Evolutionary conservation across 2,329 filamentous ascomycete species (phyloP), one percentile per base, ranked within the genome.

Genomic region (Nemania sp.): DNA sequence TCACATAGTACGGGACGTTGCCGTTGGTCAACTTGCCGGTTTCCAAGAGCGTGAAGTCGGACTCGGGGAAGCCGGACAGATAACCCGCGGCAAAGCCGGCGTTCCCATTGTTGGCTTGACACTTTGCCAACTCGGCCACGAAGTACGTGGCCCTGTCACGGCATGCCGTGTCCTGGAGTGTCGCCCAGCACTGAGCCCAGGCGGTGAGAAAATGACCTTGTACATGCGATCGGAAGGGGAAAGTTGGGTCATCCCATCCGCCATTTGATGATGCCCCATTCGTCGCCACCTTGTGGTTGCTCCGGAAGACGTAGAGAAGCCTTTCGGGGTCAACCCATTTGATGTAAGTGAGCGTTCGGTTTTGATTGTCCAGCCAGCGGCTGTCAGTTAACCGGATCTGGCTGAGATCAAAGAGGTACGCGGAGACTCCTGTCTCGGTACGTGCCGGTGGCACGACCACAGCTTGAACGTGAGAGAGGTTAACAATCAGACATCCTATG

Each of bases 221-320:
- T 18, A 76, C 65, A 51, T 84, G 82, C 0, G 76, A 77, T 13
- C 81, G 77, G 67, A 84, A 84, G 0, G 82, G 46, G 46, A 84
- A 84, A 48, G 78, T 72, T 1, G 82, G 82, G 1, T 79, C 79
- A 67, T 84, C 82, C 82, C 82, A 84, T 2, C 81, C 82, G 2
- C 80, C 80, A 49, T 81, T 81, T 5, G 74, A 50, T 1, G 71
- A 62, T 1, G 81, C 81, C 1, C 78, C 78, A 2, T 79, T 74
- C 9, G 80, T 83, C 2, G 76, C 77, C 0, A 83, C 65, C 17
- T 75, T 72, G 57, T 83, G 81, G 48, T 75, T 82, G 32, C 71
- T 63, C 17, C 81, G 75, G 70, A 82, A 83, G 65, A 77, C 76
- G 69, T 82, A 82, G 17, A 82, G 75, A 1, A 83, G 69, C 1